Base-by-base conservation (phyloP, 768 basidiomycete species). In the Pisolithus sp. region DNA sequence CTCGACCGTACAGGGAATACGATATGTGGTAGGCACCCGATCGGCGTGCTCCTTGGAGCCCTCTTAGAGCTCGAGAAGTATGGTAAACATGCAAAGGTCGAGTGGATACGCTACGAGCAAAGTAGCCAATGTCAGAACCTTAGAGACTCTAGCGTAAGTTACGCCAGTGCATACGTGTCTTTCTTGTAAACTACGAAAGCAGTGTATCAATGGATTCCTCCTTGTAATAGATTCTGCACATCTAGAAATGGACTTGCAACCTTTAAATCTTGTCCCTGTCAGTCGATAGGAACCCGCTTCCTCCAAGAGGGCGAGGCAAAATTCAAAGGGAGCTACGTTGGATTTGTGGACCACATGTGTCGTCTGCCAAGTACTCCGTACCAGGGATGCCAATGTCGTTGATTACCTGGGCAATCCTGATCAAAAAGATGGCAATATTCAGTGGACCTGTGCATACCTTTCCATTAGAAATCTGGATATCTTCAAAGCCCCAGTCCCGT, bases 1-100 rank as follows among this genome's bases (percentile, higher is more conserved):
- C 76, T 92, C 2, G 63, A 71, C 12, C 70, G 74, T 52, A 94
- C 91, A 31, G 81, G 85, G 71, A 99, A 99, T 71, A 98, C 96
- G 0, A 96, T 99, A 42, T 99, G 96, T 64, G 96, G 96, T 3
- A 77, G 96, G 37, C 93, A 97, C 61, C 93, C 96, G 1, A 97
- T 99, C 48, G 91, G 93, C 0, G 89, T 98, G 5, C 73, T 99
- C 2, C 73, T 98, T 15, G 89, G 89, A 0, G 85, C 91, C 7
- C 66, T 97, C 46, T 60, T 80, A 5, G 69, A 68, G 4, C 63
- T 94, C 52, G 80, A 83, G 65, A 69, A 71, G 46, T 67, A 69
- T 28, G 51, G 65, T 43, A 62, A 52, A 53, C 58, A 53, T 24
- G 46, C 56, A 57, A 73, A 68, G 21, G 66, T 93, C 48, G 81